Evolutionary conservation across 2,329 filamentous ascomycete species (phyloP).

Genomic region (Aureobasidium sp.): DNA sequence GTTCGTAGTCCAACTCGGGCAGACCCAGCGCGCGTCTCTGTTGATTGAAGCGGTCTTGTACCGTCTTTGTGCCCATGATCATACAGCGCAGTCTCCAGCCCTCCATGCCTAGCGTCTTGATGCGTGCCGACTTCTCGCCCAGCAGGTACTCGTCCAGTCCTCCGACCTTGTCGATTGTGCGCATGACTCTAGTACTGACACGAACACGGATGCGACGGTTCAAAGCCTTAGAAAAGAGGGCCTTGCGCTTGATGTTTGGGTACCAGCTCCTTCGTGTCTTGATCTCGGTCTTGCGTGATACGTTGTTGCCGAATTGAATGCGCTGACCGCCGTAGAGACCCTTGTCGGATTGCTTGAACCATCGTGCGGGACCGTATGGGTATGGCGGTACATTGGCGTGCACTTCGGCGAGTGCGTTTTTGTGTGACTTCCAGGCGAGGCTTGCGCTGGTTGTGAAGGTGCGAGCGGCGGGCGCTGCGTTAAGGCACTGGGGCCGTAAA

Average conservation of each 20-base stretch:
- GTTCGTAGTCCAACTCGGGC: slow-evolving; percentile 37
- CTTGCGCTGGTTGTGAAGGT: slow-evolving; percentile 27
- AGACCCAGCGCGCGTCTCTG: slow-evolving; percentile 63
- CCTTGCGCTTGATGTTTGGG: slow-evolving; percentile 63
- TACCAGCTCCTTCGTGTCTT: slow-evolving; percentile 69
- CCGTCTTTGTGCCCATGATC: slow-evolving; percentile 68
- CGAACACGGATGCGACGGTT: slow-evolving; percentile 58
- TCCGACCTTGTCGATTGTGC: slow-evolving; percentile 70
- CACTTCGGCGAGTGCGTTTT: slow-evolving; percentile 17
- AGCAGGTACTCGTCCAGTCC: slow-evolving; percentile 89
- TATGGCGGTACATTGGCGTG: slow-evolving; percentile 44
- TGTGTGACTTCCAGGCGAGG: slow-evolving; percentile 18
- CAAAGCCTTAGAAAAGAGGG: slow-evolving; percentile 58
- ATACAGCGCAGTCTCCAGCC: slow-evolving; percentile 89
- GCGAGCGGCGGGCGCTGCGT: slow-evolving; percentile 15
- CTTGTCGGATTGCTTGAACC: slow-evolving; percentile 73
- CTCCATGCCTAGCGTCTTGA: slow-evolving; percentile 80
- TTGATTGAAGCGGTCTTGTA: slow-evolving; percentile 58
- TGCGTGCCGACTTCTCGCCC: slow-evolving; percentile 65
- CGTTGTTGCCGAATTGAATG: slow-evolving; percentile 73
- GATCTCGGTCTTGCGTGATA: slow-evolving; percentile 58
- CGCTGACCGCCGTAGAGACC: slow-evolving; percentile 49
- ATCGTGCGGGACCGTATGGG: slow-evolving; percentile 60
- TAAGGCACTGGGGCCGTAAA: slow-evolving; percentile 5
- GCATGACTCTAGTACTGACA: slow-evolving; percentile 59